phyloP scores from a whole-genome alignment of 148 eudicot genomes.

The Cornus kousa region DNA sequence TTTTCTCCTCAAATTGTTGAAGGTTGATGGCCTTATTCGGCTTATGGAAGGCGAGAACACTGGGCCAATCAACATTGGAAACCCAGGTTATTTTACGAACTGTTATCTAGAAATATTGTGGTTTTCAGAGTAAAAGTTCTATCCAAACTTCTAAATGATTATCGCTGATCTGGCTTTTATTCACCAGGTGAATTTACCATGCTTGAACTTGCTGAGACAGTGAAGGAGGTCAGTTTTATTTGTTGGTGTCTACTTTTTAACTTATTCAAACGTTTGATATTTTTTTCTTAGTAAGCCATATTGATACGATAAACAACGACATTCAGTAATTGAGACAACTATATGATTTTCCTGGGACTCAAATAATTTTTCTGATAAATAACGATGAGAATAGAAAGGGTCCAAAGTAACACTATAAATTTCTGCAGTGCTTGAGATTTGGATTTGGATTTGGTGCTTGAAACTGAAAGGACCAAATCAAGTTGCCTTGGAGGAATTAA shows the following conservation, averaged over 20 bases:
- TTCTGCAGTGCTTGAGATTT: neutral
- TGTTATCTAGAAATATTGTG: constrained; percentile 4
- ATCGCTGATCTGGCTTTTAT: neutral
- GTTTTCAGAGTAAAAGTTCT: neutral
- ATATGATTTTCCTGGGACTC: neutral
- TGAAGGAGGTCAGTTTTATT: constrained; percentile 70
- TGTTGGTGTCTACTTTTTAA: neutral
- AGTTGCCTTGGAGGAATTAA: neutral
- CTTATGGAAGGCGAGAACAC: constrained; percentile 95
- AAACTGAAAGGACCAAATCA: neutral
- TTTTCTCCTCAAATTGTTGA: constrained; percentile 6
- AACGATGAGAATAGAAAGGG: neutral
- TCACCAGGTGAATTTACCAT: constrained; percentile 91
- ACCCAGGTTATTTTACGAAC: constrained; percentile 52
- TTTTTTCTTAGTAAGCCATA: neutral
- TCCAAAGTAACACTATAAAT: neutral
- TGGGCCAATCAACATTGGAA: constrained; percentile 95
- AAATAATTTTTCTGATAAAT: no score
- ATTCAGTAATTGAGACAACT: neutral
- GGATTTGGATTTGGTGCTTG: neutral
- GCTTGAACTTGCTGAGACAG: constrained; percentile 97
- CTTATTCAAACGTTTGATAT: neutral
- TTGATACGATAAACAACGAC: neutral
- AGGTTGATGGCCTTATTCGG: constrained; percentile 96
- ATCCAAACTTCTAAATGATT: neutral